phyloP scores from a whole-genome alignment of 495 filamentous ascomycete genomes.

The Bacidia rubella region DNA sequence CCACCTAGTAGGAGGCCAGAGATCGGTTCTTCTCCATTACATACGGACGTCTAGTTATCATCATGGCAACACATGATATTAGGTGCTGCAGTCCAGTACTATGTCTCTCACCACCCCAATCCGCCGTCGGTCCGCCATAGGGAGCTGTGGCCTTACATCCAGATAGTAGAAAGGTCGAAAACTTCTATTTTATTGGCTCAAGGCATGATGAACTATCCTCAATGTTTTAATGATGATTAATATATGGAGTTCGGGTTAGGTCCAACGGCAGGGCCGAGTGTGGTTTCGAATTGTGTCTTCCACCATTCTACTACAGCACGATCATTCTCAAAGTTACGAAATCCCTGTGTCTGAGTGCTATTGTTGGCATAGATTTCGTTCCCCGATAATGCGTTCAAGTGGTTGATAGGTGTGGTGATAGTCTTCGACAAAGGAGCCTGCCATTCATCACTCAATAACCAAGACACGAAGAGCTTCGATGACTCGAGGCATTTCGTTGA shows the following conservation, averaged over 20 bases:
- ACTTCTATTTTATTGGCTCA: constrained; percentile 1
- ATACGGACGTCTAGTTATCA: background rate
- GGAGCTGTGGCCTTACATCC: background rate
- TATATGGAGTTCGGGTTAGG: constrained; percentile 1
- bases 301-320: constrained; percentile 4
- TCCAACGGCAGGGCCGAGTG: constrained; percentile 4
- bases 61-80: background rate
- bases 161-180: constrained; percentile 1
- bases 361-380: constrained; percentile 6
- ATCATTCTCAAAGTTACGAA: constrained; percentile 5
- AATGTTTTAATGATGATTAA: constrained; percentile 1
- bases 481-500: constrained; percentile 24
- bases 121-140: background rate
- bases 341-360: constrained; percentile 2
- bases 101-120: background rate
- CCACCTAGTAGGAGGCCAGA: background rate
- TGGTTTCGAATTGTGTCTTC: constrained; percentile 6
- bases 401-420: constrained; percentile 7
- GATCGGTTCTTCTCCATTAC: background rate
- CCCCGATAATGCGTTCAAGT: constrained; percentile 6
- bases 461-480: constrained; percentile 24
- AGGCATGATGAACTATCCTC: background rate
- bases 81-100: background rate
- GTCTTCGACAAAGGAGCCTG: constrained; percentile 9
- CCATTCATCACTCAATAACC: constrained; percentile 18